Evolutionary conservation across 768 basidiomycete species (phyloP), one percentile per base, ranked within the genome.

Genomic region (Leucocoprinus birnbaumii): DNA sequence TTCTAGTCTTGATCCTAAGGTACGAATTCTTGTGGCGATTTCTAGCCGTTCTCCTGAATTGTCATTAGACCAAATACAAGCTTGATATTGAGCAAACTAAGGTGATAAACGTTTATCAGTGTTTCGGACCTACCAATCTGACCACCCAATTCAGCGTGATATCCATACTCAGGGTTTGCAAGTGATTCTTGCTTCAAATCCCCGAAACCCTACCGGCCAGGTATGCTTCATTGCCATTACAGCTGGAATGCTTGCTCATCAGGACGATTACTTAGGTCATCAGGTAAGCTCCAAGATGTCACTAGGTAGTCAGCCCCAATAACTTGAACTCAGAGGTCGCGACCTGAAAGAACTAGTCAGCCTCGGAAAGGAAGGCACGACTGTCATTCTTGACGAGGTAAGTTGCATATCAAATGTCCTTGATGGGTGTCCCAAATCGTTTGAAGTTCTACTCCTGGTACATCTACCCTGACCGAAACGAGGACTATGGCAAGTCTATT

Each of bases 151-250:
- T 41, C 35, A 89, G 83, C 86, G 77, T 74, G 92, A 95, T 61
- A 91, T 95, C 53, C 78, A 73, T 40, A 88, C 80, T 1, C 91
- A 94, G 70, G 92, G 93, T 13, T 74, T 95, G 18, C 82, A 87
- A 10, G 92, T 95, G 48, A 80, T 96, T 54, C 74, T 95, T 42
- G 89, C 92, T 0, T 94, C 91, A 21, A 98, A 97, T 71, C 95
- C 95, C n/a, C 85, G 94, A 51, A 98, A 97, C 66, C 94, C 95
- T 2, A 97, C 95, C 1, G 94, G 95, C n/a, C 94, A 96, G 67
- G 84, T 87, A 51, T 80, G 16, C 22, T 40, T 34, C 16, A 11
- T 19, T n/a, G n/a, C 16, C 5, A 27, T 26, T 2, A 16, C n/a
- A 27, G 16, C 16, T 16, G 13, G 38, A 14, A 16, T 14, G 16